Conservation (phyloP, 495 filamentous ascomycete genomes). For the Peziza echinospora region DNA sequence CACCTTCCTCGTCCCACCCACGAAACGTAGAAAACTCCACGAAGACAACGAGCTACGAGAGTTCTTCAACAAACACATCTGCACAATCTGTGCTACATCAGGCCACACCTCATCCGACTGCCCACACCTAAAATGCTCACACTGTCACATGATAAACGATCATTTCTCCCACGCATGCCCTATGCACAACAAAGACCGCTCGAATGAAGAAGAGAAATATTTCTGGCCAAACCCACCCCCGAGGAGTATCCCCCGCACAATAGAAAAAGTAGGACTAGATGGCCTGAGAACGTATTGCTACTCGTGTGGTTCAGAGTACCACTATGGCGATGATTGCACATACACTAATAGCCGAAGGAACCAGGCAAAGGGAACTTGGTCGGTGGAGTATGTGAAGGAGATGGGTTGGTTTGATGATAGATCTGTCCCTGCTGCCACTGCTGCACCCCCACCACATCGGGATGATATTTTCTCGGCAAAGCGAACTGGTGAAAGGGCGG, state of each 20-base stretch:
- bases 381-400: background rate
- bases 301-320: conserved; percentile 11
- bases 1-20: background rate
- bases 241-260: background rate
- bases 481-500: background rate
- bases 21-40: background rate
- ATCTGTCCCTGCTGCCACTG: background rate
- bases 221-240: conserved; percentile 1
- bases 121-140: conserved; percentile 12
- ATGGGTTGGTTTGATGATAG: background rate
- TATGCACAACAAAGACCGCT: background rate
- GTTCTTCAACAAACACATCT: conserved; percentile 5
- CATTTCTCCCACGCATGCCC: conserved; percentile 19
- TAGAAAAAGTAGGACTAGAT: conserved; percentile 1
- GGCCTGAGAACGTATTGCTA: conserved; percentile 8
- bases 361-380: conserved; percentile 6
- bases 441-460: too few species aligned
- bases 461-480: too few species aligned
- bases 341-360: conserved; percentile 11
- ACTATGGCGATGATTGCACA: conserved; percentile 18
- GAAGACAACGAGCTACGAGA: background rate
- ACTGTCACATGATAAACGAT: conserved; percentile 13
- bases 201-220: conserved; percentile 5
- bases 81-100: conserved; percentile 6
- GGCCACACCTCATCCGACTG: conserved; percentile 8